A percentile compares a stretch with the other conserved stretches of the same genome.
phyloP scores from a whole-genome alignment of 2,329 filamentous ascomycete genomes.

The Clarireedia hainanense region DNA sequence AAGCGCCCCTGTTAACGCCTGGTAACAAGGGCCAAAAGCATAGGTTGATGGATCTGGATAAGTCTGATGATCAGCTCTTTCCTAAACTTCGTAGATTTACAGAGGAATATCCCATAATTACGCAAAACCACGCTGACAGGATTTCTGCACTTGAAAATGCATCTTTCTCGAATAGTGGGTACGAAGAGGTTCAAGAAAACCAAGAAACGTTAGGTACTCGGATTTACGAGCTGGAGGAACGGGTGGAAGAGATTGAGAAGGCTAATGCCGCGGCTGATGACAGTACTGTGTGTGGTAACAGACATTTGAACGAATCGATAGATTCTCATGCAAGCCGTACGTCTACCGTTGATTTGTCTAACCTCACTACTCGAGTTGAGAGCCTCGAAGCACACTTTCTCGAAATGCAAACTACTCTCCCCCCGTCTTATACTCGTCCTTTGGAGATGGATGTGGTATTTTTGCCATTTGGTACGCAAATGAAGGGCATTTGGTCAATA shows the following conservation, averaged over 20 bases:
- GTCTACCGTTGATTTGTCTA: slow-evolving; percentile 31
- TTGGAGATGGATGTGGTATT: slow-evolving; percentile 74
- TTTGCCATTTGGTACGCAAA: slow-evolving; percentile 55
- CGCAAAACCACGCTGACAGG: slow-evolving; percentile 47
- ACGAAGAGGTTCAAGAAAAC: slow-evolving; percentile 62
- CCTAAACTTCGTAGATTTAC: slow-evolving; percentile 20
- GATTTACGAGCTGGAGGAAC: slow-evolving; percentile 60
- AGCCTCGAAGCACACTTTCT: slow-evolving; percentile 38
- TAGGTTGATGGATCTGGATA: slow-evolving; percentile 5
- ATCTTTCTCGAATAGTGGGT: slow-evolving; percentile 58
- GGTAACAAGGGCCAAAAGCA: neutral
- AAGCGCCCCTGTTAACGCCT: neutral
- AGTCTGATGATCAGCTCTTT: slow-evolving; percentile 14
- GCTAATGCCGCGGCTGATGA: slow-evolving; percentile 37
- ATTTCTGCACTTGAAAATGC: slow-evolving; percentile 62
- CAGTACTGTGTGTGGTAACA: slow-evolving; percentile 19
- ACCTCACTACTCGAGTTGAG: slow-evolving; percentile 35
- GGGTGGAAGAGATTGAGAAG: slow-evolving; percentile 53
- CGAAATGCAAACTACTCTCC: slow-evolving; percentile 23
- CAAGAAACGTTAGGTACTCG: slow-evolving; percentile 60
- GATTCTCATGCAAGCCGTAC: slow-evolving; percentile 29
- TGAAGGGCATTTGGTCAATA: slow-evolving; percentile 46
- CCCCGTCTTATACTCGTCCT: slow-evolving; percentile 54
- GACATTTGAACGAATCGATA: slow-evolving; percentile 23
- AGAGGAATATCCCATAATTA: slow-evolving; percentile 19